Conservation (phyloP, 2,329 filamentous ascomycete genomes). For the Immersiporthe knoxdaviesiana region DNA sequence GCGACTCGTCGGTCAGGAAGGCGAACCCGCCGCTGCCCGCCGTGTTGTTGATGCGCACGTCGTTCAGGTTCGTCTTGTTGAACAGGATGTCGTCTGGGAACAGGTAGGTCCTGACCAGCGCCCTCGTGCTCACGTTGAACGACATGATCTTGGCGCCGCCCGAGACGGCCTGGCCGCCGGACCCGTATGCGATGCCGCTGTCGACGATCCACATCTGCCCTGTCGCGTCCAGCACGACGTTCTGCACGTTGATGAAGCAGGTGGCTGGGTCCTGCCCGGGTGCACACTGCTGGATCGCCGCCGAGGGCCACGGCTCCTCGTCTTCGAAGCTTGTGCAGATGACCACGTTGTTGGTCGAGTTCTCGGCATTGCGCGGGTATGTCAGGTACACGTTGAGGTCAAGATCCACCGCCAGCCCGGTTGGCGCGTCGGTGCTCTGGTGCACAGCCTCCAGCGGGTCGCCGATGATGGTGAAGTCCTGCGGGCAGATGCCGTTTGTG, state of each 20-base stretch:
- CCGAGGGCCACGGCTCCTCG: slow-evolving; percentile 45
- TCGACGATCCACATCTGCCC: slow-evolving; percentile 47
- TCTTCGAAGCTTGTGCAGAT: slow-evolving; percentile 42
- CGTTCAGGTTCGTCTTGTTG: slow-evolving; percentile 45
- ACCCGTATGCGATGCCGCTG: slow-evolving; percentile 42
- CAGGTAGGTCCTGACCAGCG: slow-evolving; percentile 42
- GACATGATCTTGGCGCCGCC: slow-evolving; percentile 47
- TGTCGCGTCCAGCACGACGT: slow-evolving; percentile 45
- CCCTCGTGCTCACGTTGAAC: slow-evolving; percentile 40
- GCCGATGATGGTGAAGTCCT: slow-evolving; percentile 43
- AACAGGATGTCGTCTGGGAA: slow-evolving; percentile 41
- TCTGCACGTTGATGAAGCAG: slow-evolving; percentile 51
- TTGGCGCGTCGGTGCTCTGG: slow-evolving; percentile 41
- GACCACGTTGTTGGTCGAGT: slow-evolving; percentile 43
- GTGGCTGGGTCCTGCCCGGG: slow-evolving; percentile 42
- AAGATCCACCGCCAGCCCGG: slow-evolving; percentile 44
- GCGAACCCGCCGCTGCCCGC: slow-evolving; percentile 44
- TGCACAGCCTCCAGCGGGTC: slow-evolving; percentile 42
- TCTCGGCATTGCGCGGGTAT: slow-evolving; percentile 44
- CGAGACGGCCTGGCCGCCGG: slow-evolving; percentile 34
- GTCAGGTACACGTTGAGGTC: slow-evolving; percentile 45
- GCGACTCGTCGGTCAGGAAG: slow-evolving; percentile 46
- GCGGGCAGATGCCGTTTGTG: slow-evolving; percentile 23
- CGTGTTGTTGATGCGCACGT: slow-evolving; percentile 48
- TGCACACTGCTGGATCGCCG: slow-evolving; percentile 44